Evolutionary conservation across 306 rosid species (phyloP), one percentile per base, ranked within the genome.

Genomic region (Cicer yamashitae): DNA sequence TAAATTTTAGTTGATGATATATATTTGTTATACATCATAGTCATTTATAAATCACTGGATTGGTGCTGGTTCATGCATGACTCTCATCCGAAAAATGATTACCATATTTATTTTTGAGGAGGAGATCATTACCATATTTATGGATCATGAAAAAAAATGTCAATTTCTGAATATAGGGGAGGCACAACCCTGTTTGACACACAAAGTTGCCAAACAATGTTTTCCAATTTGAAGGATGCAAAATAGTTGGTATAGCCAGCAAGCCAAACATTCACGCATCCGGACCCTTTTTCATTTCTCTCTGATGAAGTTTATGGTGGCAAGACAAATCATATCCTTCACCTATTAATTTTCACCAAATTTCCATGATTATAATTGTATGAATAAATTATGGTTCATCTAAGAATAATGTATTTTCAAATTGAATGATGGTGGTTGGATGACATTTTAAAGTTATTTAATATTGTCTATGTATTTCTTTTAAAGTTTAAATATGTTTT

Each of bases 221-320:
- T 75, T 77, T 67, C 82, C 25, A 22, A 5, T 6, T 51, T 8
- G n/a, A 73, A 64, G 60, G 71, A 53, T 38, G 77, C 82, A 60
- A 67, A 64, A 7, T 80, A 13, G 82, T 74, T 14, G 84, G 82
- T 80, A 61, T 67, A 76, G 67, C 82, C 1, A 76, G 71, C 82
- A 1, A 80, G 71, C 71, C 50, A 22, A 51, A 44, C 84, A 74
- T 74, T 18, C 45, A 11, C 6, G 63, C 41, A 17, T 53, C 25
- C 5, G 25, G 18, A 56, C 37, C 10, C 45, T 8, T 38, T 52
- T 22, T 4, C 10, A 22, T 22, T 50, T 34, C n/a, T 43, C 15
- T 58, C 8, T 2, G 4, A 1, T 30, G 10, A 59, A 59, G 14
- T 22, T 30, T 58, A 58, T 17, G 43, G 44, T 34, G 18, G 37